These are phyloP conservation scores for Suhomyces choctaworum DNA, from an alignment of 1,139 yeast genomes.

Conservation along the genomic window DNA sequence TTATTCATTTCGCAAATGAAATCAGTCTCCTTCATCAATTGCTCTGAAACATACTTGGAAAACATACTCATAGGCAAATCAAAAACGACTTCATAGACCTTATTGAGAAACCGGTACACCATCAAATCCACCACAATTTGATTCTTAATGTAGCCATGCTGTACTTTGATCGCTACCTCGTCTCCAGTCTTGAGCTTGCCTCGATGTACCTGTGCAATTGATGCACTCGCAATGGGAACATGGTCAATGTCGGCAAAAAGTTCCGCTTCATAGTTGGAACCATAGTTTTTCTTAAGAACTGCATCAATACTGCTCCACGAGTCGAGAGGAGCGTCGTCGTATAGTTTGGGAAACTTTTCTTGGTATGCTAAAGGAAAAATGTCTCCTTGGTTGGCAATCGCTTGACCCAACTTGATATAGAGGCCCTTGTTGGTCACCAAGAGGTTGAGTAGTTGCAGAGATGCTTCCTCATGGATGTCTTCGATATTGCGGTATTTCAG, in stretches of 20 bases:
- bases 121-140: slow-evolving; percentile 61
- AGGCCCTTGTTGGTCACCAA: slow-evolving; percentile 64
- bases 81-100: slow-evolving; percentile 57
- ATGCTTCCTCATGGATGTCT: slow-evolving; percentile 59
- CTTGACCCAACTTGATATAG: slow-evolving; percentile 75
- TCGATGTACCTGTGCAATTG: slow-evolving; percentile 71
- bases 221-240: slow-evolving; percentile 66
- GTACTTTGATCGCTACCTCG: slow-evolving; percentile 67
- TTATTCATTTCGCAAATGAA: slow-evolving; percentile 59
- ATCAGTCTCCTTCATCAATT: slow-evolving; percentile 60
- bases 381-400: slow-evolving; percentile 69
- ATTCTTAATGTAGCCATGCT: slow-evolving; percentile 58
- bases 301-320: slow-evolving; percentile 55
- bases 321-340: slow-evolving; percentile 73
- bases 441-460: slow-evolving; percentile 55
- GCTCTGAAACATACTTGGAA: slow-evolving; percentile 57
- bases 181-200: slow-evolving; percentile 54
- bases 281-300: slow-evolving; percentile 47
- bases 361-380: slow-evolving; percentile 67
- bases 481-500: slow-evolving; percentile 43
- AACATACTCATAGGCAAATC: slow-evolving; percentile 63
- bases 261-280: slow-evolving; percentile 44
- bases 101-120: slow-evolving; percentile 55
- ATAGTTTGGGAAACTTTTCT: slow-evolving; percentile 52
- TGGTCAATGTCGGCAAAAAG: slow-evolving; percentile 51